These are phyloP conservation scores for Fomitopsis schrenkii DNA, from an alignment of 1,284 basidiomycete species.

Conservation along the genomic window DNA sequence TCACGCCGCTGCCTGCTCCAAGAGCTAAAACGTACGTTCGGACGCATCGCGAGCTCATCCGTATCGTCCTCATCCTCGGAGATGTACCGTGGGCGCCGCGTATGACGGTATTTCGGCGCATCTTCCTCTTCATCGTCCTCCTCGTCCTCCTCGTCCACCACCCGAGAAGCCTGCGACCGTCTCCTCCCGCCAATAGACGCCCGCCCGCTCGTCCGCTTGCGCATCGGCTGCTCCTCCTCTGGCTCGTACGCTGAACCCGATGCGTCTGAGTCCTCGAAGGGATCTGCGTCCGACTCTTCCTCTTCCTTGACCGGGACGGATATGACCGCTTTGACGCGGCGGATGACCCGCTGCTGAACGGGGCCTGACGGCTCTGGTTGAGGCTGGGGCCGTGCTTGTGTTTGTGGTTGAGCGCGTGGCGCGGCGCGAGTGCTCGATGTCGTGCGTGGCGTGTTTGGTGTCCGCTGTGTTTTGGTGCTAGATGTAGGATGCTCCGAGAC, in stretches of 20 bases:
- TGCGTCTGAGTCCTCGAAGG: conserved; percentile 9
- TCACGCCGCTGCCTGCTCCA: background rate
- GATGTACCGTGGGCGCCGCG: conserved; percentile 1
- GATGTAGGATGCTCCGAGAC: background rate
- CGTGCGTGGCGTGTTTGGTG: conserved; percentile 7
- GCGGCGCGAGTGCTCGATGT: conserved; percentile 3
- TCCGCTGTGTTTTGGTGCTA: background rate
- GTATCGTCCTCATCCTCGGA: conserved; percentile 18
- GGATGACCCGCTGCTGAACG: conserved; percentile 28
- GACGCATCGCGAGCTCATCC: conserved; percentile 13
- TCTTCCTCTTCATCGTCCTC: conserved; percentile 9
- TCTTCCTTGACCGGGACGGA: conserved; percentile 44
- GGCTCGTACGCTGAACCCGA: conserved; percentile 20
- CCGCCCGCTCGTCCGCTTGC: conserved; percentile 1
- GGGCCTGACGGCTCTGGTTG: conserved; percentile 4
- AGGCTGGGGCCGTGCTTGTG: background rate
- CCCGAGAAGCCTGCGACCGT: conserved; percentile 7
- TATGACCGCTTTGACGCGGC: conserved; percentile 40
- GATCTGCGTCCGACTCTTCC: conserved; percentile 21
- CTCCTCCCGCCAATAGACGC: conserved; percentile 3
- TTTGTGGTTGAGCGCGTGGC: conserved; percentile 1
- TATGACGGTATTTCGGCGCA: background rate
- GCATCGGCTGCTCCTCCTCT: conserved; percentile 7
- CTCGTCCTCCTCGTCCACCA: conserved; percentile 19
- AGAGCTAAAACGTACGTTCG: conserved; percentile 8